Evolutionary conservation across 2,329 filamentous ascomycete genomes (phyloP), one percentile per base, ranked within the genome.

Genomic region (Neonectria magnoliae): DNA sequence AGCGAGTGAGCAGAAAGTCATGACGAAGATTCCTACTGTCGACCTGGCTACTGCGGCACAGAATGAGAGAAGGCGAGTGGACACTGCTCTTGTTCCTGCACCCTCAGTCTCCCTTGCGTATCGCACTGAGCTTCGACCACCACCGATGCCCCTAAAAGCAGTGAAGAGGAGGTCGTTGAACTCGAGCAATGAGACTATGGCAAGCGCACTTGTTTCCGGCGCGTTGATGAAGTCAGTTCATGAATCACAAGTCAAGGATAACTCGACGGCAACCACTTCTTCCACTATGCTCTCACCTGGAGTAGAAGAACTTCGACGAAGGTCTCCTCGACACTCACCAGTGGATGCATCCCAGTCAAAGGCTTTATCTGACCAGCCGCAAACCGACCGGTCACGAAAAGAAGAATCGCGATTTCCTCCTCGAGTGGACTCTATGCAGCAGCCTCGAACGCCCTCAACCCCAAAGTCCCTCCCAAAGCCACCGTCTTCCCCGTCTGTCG

Each of bases 201-300:
- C 31, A 61, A 50, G 22, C 51, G 57, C 20, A 31, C 44, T 7
- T 13, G 52, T 22, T n/a, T 8, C 6, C 14, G 48, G 18, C 69
- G 57, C 44, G 60, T 45, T 18, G 11, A 11, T n/a, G 10, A 51
- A 55, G 50, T 18, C 4, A 2, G n/a, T 20, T 29, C 18, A 33
- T 54, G 11, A 48, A 60, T 11, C 56, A 63, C 18, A 56, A 25
- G 51, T 58, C 7, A 52, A 60, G 16, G 67, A 71, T 33, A 75
- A 71, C 63, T 72, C 73, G 2, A 76, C 77, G 54, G 83, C 80
- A 1, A 77, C 76, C 13, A 83, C 81, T 4, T 84, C 83, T 11
- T 84, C 82, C 2, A 79, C 82, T 8, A 82, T 87, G 70, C 73
- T 85, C 7, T 88, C 86, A 4, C 86, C 86, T 0, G 81, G 80